A percentile compares a stretch with the other conserved stretches of the same genome.
Evolutionary conservation across 2,329 filamentous ascomycete genomes (phyloP).

Genomic region (Cyclaneusma minus): DNA sequence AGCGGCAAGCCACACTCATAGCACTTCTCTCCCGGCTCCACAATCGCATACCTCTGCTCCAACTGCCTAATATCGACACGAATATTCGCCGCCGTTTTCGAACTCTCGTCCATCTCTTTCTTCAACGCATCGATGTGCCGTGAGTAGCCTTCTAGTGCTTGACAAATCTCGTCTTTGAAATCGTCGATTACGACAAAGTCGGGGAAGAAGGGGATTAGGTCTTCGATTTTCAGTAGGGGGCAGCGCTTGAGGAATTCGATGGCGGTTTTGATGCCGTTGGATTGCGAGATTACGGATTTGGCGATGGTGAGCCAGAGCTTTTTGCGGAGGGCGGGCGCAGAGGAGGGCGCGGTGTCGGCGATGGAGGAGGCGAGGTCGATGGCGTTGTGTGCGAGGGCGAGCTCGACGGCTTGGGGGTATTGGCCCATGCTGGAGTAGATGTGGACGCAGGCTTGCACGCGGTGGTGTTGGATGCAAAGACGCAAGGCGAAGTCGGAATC

Average conservation of each 20-base stretch:
- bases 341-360: slow-evolving; percentile 71
- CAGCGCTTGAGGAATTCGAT: slow-evolving; percentile 89
- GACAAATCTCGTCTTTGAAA: slow-evolving; percentile 97
- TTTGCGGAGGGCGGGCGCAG: slow-evolving; percentile 69
- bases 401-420: slow-evolving; percentile 81
- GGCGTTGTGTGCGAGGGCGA: slow-evolving; percentile 79
- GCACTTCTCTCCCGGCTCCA: slow-evolving; percentile 90
- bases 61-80: slow-evolving; percentile 75
- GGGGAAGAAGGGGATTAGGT: slow-evolving; percentile 94
- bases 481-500: slow-evolving; percentile 94
- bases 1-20: slow-evolving; percentile 77
- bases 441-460: slow-evolving; percentile 87
- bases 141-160: slow-evolving; percentile 82
- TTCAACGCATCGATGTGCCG: slow-evolving; percentile 79
- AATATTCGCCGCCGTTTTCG: slow-evolving; percentile 79
- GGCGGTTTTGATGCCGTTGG: slow-evolving; percentile 76
- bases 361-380: slow-evolving; percentile 82
- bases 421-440: slow-evolving; percentile 96
- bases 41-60: slow-evolving; percentile 84
- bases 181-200: slow-evolving; percentile 98
- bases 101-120: slow-evolving; percentile 90
- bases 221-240: slow-evolving; percentile 73
- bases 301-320: slow-evolving; percentile 92
- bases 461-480: slow-evolving; percentile 85
- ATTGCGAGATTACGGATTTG: slow-evolving; percentile 79